A percentile compares a stretch with the other conserved stretches of the same genome.
Evolutionary conservation across 768 basidiomycete species (phyloP).

Genomic region (Lactifluus echinatus): DNA sequence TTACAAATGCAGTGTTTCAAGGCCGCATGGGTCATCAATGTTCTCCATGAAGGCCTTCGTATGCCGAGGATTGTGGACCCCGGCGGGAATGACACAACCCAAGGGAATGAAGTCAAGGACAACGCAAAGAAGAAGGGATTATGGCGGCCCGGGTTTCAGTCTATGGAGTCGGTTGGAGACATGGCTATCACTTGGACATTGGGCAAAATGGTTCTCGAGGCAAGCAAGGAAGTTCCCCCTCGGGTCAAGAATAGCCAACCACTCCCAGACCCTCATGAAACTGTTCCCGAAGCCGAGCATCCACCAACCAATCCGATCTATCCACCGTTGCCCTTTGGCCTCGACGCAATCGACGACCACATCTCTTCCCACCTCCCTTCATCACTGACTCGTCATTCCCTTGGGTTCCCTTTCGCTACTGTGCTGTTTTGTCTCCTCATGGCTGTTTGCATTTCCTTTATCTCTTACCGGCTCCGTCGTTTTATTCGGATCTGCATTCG

Average conservation of each 20-base stretch:
- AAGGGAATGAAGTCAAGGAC: constrained; percentile 59
- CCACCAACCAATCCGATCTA: constrained; percentile 57
- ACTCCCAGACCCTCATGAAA: constrained; percentile 48
- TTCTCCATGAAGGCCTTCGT: constrained; percentile 92
- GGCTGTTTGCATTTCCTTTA: constrained; percentile 34
- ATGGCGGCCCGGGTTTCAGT: constrained; percentile 81
- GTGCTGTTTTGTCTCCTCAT: constrained; percentile 47
- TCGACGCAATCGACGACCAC: constrained; percentile 53
- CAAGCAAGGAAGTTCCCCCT: constrained; percentile 73
- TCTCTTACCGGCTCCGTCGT: constrained; percentile 51
- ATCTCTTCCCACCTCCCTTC: constrained; percentile 60
- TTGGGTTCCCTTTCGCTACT: constrained; percentile 67
- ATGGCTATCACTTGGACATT: constrained; percentile 97
- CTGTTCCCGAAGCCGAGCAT: constrained; percentile 32
- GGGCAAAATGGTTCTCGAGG: constrained; percentile 98
- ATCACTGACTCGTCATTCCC: constrained; percentile 49
- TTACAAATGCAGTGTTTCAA: constrained; percentile 99
- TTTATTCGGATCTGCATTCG: constrained; percentile 39
- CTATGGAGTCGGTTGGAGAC: constrained; percentile 82
- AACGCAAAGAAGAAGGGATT: constrained; percentile 81
- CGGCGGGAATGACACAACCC: constrained; percentile 66
- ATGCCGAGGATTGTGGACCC: constrained; percentile 86
- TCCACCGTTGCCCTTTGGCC: constrained; percentile 45
- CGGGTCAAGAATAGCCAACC: constrained; percentile 41
- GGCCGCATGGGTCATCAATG: constrained; percentile 95